Conservation (phyloP, 2,329 filamentous ascomycete genomes). For the Paramyrothecium sp. region DNA sequence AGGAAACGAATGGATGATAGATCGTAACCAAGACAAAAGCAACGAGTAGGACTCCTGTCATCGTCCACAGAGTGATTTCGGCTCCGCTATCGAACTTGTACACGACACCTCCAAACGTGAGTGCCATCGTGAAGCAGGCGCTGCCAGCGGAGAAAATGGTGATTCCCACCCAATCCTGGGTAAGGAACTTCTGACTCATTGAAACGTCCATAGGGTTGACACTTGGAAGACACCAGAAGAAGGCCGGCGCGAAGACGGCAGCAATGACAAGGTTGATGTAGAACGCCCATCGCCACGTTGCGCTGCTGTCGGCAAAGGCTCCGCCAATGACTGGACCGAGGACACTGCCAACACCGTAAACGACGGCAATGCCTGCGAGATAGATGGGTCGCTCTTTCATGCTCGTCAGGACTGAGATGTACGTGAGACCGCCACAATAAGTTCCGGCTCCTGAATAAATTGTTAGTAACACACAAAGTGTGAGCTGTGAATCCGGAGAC, state of each 20-base stretch:
- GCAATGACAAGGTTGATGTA: slow-evolving; percentile 50
- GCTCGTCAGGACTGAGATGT: slow-evolving; percentile 22
- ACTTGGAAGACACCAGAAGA: slow-evolving; percentile 24
- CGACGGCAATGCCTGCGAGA: background rate
- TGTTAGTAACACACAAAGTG: no score
- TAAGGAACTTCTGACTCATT: slow-evolving; percentile 22
- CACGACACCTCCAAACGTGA: slow-evolving; percentile 44
- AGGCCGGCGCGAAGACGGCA: slow-evolving; percentile 27
- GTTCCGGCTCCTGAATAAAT: slow-evolving; percentile 22
- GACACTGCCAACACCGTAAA: slow-evolving; percentile 29
- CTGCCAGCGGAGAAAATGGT: slow-evolving; percentile 38
- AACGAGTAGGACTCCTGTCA: slow-evolving; percentile 37
- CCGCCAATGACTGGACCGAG: slow-evolving; percentile 47
- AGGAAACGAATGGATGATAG: slow-evolving; percentile 34
- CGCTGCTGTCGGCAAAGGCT: slow-evolving; percentile 34
- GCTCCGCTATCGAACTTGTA: slow-evolving; percentile 41
- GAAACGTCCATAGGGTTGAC: slow-evolving; percentile 9
- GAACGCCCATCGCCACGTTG: slow-evolving; percentile 37
- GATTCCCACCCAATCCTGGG: slow-evolving; percentile 42
- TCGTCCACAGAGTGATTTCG: slow-evolving; percentile 41
- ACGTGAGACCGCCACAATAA: slow-evolving; percentile 28
- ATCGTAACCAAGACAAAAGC: slow-evolving; percentile 38
- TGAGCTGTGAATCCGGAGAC: no score
- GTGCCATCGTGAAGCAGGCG: slow-evolving; percentile 42
- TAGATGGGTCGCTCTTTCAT: slow-evolving; percentile 21